These are phyloP conservation scores for Candida broadrunensis DNA, from an alignment of 805 yeast genomes.

Conservation along the genomic window DNA sequence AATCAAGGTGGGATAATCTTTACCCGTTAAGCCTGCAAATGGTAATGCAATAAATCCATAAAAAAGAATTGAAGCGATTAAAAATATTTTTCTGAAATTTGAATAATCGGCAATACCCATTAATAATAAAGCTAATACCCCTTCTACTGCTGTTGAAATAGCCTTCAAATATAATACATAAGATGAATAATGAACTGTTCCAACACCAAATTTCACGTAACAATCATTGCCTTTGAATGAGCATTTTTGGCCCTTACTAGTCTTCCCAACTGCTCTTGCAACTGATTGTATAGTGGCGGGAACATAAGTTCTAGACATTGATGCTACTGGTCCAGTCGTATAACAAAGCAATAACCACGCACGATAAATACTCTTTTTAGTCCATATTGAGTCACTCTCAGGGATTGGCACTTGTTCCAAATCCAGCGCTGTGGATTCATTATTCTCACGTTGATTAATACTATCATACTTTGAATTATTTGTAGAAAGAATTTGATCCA, in stretches of 20 bases:
- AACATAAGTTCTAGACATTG: constrained; percentile 39
- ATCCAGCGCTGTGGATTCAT: neutral
- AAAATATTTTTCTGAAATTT: constrained; percentile 29
- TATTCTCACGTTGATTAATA: neutral
- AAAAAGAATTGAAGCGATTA: constrained; percentile 25
- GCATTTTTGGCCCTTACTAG: constrained; percentile 21
- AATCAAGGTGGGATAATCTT: constrained; percentile 15
- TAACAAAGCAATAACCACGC: constrained; percentile 39
- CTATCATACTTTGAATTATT: neutral
- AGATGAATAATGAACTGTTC: constrained; percentile 29
- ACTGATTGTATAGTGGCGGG: constrained; percentile 39
- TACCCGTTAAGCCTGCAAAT: constrained; percentile 25
- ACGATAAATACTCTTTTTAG: constrained; percentile 15
- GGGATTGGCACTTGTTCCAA: neutral
- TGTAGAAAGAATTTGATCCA: neutral
- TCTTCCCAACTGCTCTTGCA: constrained; percentile 27
- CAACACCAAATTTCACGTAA: constrained; percentile 31
- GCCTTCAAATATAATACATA: constrained; percentile 38
- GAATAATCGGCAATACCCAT: constrained; percentile 43
- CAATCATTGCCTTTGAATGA: constrained; percentile 32
- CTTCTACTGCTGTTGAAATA: constrained; percentile 36
- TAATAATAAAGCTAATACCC: constrained; percentile 28
- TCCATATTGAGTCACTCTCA: constrained; percentile 11
- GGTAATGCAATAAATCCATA: constrained; percentile 36
- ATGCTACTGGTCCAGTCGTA: constrained; percentile 41